Evolutionary conservation across 2,329 filamentous ascomycete genomes (phyloP).

Genomic region (Stachybotrys chartarum): DNA sequence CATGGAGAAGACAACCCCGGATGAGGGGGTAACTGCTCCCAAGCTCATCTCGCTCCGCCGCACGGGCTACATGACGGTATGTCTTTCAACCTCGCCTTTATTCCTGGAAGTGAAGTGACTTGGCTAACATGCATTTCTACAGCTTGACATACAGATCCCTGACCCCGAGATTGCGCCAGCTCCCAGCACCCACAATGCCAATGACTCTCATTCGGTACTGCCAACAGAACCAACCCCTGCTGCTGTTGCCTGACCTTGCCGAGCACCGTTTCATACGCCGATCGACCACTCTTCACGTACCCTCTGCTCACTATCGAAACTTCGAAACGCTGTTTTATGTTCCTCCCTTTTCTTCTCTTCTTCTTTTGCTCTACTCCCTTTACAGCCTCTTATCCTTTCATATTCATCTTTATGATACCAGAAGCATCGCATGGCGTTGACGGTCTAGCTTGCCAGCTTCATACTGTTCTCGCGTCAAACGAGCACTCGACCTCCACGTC

Average conservation of each 20-base stretch:
- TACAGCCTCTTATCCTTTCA: not conserved
- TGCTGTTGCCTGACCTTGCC: slow-evolving; percentile 11
- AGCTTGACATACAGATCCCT: slow-evolving; percentile 76
- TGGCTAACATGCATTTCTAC: slow-evolving; percentile 6
- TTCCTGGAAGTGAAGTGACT: not conserved
- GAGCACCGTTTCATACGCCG: not conserved
- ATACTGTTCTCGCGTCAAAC: not conserved
- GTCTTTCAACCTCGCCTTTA: slow-evolving; percentile 16
- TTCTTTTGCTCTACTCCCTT: slow-evolving; percentile 2
- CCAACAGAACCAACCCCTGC: slow-evolving; percentile 23
- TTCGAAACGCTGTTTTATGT: not conserved
- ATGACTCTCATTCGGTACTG: slow-evolving; percentile 25
- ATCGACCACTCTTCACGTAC: slow-evolving; percentile 6
- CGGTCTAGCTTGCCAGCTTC: not conserved
- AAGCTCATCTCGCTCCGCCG: slow-evolving; percentile 71
- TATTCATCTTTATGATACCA: slow-evolving; percentile 17
- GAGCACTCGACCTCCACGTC: not conserved
- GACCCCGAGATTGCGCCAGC: slow-evolving; percentile 63
- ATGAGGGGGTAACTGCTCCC: slow-evolving; percentile 49
- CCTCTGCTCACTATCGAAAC: not conserved
- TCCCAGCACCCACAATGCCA: slow-evolving; percentile 33
- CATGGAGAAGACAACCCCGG: slow-evolving; percentile 50
- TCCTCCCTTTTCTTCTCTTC: slow-evolving; percentile 5
- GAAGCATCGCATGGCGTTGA: slow-evolving; percentile 19
- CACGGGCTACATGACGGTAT: slow-evolving; percentile 81